These are phyloP conservation scores for Prunus mongolica DNA, from an alignment of 306 rosid species.

Conservation along the genomic window DNA sequence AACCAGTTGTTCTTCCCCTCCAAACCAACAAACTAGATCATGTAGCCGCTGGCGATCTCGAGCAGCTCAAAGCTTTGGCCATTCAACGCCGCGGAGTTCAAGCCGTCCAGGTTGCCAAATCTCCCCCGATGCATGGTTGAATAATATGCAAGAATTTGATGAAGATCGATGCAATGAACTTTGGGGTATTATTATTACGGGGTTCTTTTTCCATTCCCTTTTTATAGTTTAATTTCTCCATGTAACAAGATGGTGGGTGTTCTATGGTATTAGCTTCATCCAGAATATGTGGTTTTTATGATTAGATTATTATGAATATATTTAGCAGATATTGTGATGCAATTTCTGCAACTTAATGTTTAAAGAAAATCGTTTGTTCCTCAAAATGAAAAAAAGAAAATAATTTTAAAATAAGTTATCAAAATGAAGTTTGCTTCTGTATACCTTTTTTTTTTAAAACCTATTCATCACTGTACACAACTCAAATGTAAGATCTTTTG, in stretches of 20 bases:
- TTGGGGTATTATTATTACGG: no score
- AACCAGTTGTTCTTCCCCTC: constrained; percentile 6
- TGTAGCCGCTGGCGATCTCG: not conserved
- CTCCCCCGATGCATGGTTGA: not conserved
- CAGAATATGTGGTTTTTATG: no score
- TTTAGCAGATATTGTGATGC: no score
- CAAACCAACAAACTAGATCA: not conserved
- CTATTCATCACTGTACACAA: not conserved
- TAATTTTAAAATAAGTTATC: no score
- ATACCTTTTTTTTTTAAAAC: no score
- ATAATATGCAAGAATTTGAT: no score
- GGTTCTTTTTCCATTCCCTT: not conserved
- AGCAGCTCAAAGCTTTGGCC: not conserved
- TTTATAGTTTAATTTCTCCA: not conserved
- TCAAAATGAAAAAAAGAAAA: no score
- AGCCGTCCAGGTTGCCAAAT: not conserved
- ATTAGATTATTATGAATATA: no score
- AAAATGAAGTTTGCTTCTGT: no score
- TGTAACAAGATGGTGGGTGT: not conserved
- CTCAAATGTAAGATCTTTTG: not conserved
- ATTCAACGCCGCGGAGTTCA: not conserved
- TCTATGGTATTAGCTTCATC: not conserved
- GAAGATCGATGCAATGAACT: no score
- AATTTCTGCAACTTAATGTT: no score
- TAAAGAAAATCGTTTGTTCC: no score